Percentiles rank a stretch among this genome's conserved stretches.
These are phyloP conservation scores for Lepiota venenata DNA, from an alignment of 768 basidiomycete genomes.

Conservation along the genomic window DNA sequence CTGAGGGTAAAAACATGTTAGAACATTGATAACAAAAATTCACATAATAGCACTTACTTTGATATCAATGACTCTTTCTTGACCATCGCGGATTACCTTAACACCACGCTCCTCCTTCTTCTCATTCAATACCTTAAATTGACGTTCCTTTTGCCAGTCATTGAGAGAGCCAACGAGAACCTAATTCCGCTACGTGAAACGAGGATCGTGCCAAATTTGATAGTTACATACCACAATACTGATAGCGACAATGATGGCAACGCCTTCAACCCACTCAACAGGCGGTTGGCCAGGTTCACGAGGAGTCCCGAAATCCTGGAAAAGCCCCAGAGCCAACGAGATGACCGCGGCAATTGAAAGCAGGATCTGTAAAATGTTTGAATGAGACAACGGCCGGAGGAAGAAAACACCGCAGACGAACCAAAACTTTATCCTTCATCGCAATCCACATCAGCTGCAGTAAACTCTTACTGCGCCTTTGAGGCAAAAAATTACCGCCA, in stretches of 20 bases:
- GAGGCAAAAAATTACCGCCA: constrained; percentile 74
- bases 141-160: constrained; percentile 98
- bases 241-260: constrained; percentile 76
- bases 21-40: background rate
- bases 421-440: constrained; percentile 87
- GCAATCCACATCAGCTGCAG: constrained; percentile 82
- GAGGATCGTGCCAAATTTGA: background rate
- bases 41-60: constrained; percentile 45
- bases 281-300: constrained; percentile 58
- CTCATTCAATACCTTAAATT: constrained; percentile 89
- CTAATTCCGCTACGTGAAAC: constrained; percentile 27
- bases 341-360: constrained; percentile 90
- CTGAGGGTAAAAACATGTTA: constrained; percentile 34
- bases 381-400: background rate
- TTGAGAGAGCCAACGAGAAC: constrained; percentile 91
- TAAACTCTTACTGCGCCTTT: constrained; percentile 64
- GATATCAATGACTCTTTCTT: constrained; percentile 73
- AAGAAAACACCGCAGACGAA: constrained; percentile 32
- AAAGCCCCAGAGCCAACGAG: constrained; percentile 90
- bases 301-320: constrained; percentile 85
- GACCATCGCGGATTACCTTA: constrained; percentile 74
- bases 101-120: constrained; percentile 93
- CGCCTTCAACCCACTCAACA: constrained; percentile 97
- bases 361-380: constrained; percentile 53
- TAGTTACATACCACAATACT: constrained; percentile 63